Percentiles rank a stretch among this genome's conserved stretches.
Conservation (phyloP, 257 asterid species). For the Salvia splendens region DNA sequence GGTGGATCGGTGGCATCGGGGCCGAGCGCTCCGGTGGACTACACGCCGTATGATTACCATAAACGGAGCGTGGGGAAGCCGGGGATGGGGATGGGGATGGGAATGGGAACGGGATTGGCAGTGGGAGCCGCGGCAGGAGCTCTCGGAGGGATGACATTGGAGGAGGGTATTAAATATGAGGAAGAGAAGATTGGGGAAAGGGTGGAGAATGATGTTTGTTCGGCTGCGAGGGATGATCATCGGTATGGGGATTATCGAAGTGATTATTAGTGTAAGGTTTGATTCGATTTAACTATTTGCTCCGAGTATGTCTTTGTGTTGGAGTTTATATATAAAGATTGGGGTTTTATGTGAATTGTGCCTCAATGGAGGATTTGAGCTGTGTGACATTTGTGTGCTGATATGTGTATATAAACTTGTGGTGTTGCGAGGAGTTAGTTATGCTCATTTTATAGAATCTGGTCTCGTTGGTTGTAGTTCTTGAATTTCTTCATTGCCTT, state of each 20-base stretch:
- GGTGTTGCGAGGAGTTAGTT: too few species aligned
- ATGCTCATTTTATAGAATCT: too few species aligned
- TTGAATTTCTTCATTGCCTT: too few species aligned
- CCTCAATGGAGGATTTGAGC: too few species aligned
- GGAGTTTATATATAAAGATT: constrained; percentile 41
- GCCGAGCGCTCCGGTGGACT: constrained; percentile 87
- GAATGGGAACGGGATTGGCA: constrained; percentile 63
- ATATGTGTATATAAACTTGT: neutral
- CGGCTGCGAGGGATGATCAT: constrained; percentile 55
- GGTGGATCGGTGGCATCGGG: constrained; percentile 68
- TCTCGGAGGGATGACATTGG: constrained; percentile 73
- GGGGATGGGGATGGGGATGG: constrained; percentile 54
- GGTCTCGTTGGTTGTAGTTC: too few species aligned
- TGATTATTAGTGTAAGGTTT: constrained; percentile 50
- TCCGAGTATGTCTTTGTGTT: constrained; percentile 19
- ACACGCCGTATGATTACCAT: constrained; percentile 62
- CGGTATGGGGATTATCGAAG: constrained; percentile 52
- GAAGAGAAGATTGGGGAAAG: constrained; percentile 60
- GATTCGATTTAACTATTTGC: constrained; percentile 29
- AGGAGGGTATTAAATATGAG: constrained; percentile 62
- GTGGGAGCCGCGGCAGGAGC: constrained; percentile 70
- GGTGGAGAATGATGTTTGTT: constrained; percentile 46
- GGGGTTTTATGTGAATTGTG: constrained; percentile 13
- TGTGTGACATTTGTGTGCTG: too few species aligned
- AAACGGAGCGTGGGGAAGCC: constrained; percentile 50